phyloP scores from a whole-genome alignment of 352 stramenopile species.

The Phytophthora pseudosyringae region DNA sequence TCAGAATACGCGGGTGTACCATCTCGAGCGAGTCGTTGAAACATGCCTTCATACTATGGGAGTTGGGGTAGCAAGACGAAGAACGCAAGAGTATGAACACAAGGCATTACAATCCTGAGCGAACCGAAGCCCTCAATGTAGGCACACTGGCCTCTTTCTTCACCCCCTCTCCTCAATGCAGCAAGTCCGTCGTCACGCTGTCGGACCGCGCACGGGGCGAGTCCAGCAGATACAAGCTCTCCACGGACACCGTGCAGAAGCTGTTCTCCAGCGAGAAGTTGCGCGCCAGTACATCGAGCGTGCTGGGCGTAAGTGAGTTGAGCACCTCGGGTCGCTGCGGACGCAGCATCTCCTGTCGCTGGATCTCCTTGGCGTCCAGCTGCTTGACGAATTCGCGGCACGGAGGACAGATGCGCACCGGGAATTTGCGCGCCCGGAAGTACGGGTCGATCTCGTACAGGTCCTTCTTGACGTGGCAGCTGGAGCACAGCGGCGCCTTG shows the following conservation, averaged over 20 bases:
- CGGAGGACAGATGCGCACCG: slow-evolving; percentile 30
- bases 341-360: slow-evolving; percentile 35
- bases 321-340: slow-evolving; percentile 23
- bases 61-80: no score
- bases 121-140: no score
- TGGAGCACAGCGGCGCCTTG: slow-evolving; percentile 41
- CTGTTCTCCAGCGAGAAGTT: slow-evolving; percentile 46
- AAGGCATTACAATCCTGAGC: no score
- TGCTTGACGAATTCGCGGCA: slow-evolving; percentile 38
- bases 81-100: no score
- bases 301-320: slow-evolving; percentile 37
- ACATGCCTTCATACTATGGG: no score
- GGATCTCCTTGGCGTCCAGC: slow-evolving; percentile 37
- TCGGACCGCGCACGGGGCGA: slow-evolving; percentile 30
- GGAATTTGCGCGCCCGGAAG: slow-evolving; percentile 34
- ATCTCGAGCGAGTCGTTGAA: no score
- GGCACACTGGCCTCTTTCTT: no score
- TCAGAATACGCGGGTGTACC: no score
- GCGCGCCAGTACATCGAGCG: slow-evolving; percentile 30
- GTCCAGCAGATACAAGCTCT: slow-evolving; percentile 39
- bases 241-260: slow-evolving; percentile 35
- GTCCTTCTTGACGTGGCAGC: slow-evolving; percentile 29
- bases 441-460: slow-evolving; percentile 39
- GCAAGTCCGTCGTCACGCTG: slow-evolving; percentile 36
- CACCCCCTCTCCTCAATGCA: slow-evolving; percentile 22